Evolutionary conservation across 139 green algal species (phyloP).

Genomic region (Nannochloris sp.): DNA sequence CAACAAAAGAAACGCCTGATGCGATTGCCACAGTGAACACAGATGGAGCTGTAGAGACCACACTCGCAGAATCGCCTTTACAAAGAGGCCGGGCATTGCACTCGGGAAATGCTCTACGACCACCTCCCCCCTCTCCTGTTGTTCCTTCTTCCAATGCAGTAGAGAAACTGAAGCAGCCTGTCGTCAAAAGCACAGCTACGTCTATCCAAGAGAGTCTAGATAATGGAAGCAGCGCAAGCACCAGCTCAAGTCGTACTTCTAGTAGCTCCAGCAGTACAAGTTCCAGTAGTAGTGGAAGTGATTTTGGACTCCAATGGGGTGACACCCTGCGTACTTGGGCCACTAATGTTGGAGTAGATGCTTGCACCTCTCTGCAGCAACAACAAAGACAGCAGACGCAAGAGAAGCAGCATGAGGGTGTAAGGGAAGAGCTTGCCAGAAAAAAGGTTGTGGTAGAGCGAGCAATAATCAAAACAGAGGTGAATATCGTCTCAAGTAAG

Average conservation of each 20-base stretch:
- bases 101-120: no score
- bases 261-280: neutral
- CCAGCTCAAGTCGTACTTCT: neutral
- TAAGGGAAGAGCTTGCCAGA: no score
- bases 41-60: neutral
- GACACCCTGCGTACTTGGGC: conserved; percentile 19
- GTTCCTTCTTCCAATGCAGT: neutral
- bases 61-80: no score
- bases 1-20: neutral
- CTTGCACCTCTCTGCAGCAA: neutral
- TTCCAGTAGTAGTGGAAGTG: conserved; percentile 4
- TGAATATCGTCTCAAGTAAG: no score
- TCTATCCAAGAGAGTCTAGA: neutral
- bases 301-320: conserved; percentile 26
- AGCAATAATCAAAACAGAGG: no score
- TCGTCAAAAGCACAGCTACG: no score
- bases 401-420: no score
- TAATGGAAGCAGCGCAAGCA: conserved; percentile 1
- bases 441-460: no score
- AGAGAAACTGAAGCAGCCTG: no score
- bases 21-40: neutral
- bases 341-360: conserved; percentile 1
- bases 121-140: no score
- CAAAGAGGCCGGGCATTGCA: no score
- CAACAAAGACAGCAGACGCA: no score